Evolutionary conservation across 208 protist genomes (phyloP).

Genomic region (Angomonas ambiguus): DNA sequence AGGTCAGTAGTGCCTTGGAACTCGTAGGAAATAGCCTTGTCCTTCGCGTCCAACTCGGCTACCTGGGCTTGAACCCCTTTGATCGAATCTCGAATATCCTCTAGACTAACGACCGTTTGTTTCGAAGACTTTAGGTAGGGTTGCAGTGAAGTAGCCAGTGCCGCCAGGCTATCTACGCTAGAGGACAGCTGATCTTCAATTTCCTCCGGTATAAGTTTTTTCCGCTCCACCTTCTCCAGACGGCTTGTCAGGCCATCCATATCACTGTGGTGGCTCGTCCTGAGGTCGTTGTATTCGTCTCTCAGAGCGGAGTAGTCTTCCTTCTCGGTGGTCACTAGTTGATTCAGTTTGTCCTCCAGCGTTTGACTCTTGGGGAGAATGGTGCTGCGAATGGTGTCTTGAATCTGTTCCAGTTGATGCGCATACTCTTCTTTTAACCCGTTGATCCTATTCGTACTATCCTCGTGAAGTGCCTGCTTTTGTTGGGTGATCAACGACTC

Average conservation of each 20-base stretch:
- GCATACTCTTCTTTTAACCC: background rate
- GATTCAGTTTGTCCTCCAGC: background rate
- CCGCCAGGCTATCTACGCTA: background rate
- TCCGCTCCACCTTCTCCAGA: background rate
- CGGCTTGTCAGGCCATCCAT: background rate
- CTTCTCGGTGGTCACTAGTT: background rate
- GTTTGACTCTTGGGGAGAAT: background rate
- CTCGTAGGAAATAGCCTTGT: background rate
- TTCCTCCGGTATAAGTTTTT: background rate
- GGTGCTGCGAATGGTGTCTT: background rate
- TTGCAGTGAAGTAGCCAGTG: background rate
- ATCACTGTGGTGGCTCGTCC: background rate
- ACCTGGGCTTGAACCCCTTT: background rate
- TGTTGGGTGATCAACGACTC: background rate
- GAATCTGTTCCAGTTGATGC: background rate
- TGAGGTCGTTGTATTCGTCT: background rate
- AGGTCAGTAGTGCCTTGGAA: conserved; percentile 1
- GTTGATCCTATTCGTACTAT: background rate
- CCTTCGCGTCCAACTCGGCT: background rate
- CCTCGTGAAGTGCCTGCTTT: background rate
- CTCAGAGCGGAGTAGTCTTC: background rate
- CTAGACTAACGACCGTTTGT: background rate
- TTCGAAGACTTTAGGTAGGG: background rate
- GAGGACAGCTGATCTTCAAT: background rate
- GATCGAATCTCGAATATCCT: background rate